Base-by-base conservation (phyloP, 305 asterid genomes). In the Striga hermonthica region DNA sequence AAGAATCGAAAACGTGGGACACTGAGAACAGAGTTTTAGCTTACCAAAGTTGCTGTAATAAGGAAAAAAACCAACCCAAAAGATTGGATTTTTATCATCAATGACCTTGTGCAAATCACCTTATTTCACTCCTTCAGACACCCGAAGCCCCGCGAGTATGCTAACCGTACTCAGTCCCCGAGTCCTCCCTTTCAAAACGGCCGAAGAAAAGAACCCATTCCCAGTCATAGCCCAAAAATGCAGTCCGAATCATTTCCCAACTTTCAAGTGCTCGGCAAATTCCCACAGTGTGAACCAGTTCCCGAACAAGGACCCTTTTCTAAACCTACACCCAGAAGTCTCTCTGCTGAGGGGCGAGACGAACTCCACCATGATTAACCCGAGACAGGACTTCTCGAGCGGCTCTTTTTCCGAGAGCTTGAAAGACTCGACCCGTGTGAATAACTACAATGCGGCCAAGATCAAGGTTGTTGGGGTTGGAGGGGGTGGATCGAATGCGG, bases 401-500 rank as follows among this genome's bases (percentile, higher is more conserved):
- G 82, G 79, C 61, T 78, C 69, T 72, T 80, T 76, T 6, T 71
- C 87, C 2, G 95, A 86, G 79, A 74, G 68, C 60, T 71, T 69
- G 76, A 60, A 57, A 47, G 83, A 72, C 13, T 54, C 72, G 3
- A 43, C 81, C 16, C 67, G 67, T 59, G 68, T 68, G 62, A 75
- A 75, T 64, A 76, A 72, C 67, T 62, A 71, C 54, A 78, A 73
- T 7, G 84, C 70, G 71, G 90, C 90, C 61, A 81, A 77, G 82
- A 81, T 84, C 52, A 84, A 84, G 76, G 90, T 81, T 63, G 79
- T 93, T 72, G 98, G 98, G 13, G 94, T 93, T 67, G 98, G 98
- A 72, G 98, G 98, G 44, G 98, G 98, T 54, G 98, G 98, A 53
- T 90, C 97, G 7, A 93, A 93, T 81, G 98, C 87, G 5, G 90